Base-by-base conservation (phyloP, 2,329 filamentous ascomycete genomes). In the Pseudonectria foliicola region DNA sequence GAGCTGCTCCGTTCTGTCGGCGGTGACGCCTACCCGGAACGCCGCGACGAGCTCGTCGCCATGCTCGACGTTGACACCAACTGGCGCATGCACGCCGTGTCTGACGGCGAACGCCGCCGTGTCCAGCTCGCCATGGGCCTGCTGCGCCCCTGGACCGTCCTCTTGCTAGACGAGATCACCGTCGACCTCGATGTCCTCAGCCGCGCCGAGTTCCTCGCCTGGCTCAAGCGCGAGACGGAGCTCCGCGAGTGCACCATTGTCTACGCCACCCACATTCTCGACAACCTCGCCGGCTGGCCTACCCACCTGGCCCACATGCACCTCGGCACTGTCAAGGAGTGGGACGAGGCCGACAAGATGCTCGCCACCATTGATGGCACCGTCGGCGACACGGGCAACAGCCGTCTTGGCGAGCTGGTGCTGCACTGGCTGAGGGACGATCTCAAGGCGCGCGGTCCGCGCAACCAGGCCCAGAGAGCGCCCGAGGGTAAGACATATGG, bases 121-220 rank as follows among this genome's bases (percentile, higher is more conserved):
- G 92, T 98, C 6, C 92, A 98, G 67, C 72, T 98, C 7, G 89
- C 89, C 42, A 98, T 98, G 92, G 92, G 92, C 0, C 69, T 98
- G 7, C 63, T 98, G 29, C 73, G 90, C 3, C 92, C 92, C 1
- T 98, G 92, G 92, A 80, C 78, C 10, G 82, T 98, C 4, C 68
- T 98, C 18, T 70, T 98, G 34, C 73, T 98, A 27, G 92, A 98
- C 57, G 90, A 96, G 61, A 95, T 96, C 59, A 98, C 92, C 1
- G 92, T 98, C 7, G 92, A 98, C 60, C 68, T 98, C 42, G 92
- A 98, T 61, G 73, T 98, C 38, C 73, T 95, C 40, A 85, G 78
- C 36, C 76, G 92, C 12, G 80, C 80, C 50, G 82, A 89, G 56
- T 98, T 98, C 59, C 70, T 98, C 23, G 71, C 65, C 28, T 98